A percentile compares a stretch with the other conserved stretches of the same genome.
Evolutionary conservation across 2,329 filamentous ascomycete species (phyloP).

Genomic region (Aspergillus phoenicis): DNA sequence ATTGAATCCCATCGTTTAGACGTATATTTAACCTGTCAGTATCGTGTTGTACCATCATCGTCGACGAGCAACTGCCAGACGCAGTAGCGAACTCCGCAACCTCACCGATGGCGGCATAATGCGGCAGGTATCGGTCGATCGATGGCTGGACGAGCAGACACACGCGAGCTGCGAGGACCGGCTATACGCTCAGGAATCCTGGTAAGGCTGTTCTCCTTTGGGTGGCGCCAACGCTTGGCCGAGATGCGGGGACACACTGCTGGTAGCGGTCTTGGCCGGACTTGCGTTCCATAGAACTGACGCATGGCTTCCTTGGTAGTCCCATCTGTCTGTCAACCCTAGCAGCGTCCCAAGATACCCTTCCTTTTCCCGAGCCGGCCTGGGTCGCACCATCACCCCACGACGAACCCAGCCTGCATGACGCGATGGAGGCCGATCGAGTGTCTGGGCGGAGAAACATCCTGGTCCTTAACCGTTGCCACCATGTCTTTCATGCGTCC

Average conservation of each 20-base stretch:
- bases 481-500: conserved; percentile 32
- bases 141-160: conserved; percentile 33
- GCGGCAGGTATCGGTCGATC: conserved; percentile 27
- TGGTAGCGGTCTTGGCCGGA: conserved; percentile 21
- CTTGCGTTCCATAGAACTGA: conserved; percentile 16
- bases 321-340: conserved; percentile 34
- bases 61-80: conserved; percentile 12
- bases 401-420: conserved; percentile 4
- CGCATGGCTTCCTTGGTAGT: conserved; percentile 18
- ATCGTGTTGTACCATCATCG: not conserved
- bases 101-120: conserved; percentile 14
- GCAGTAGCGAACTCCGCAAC: conserved; percentile 18
- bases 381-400: conserved; percentile 11
- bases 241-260: conserved; percentile 25
- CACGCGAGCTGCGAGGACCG: conserved; percentile 17
- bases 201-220: conserved; percentile 26
- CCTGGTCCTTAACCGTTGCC: conserved; percentile 32
- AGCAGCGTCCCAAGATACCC: conserved; percentile 23
- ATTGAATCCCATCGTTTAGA: not conserved
- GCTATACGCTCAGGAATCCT: conserved; percentile 30
- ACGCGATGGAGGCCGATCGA: conserved; percentile 4
- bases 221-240: conserved; percentile 21
- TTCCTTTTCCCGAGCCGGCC: conserved; percentile 24
- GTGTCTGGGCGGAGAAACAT: conserved; percentile 7
- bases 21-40: not conserved